A percentile compares a stretch with the other conserved stretches of the same genome.
Conservation (phyloP, 805 yeast genomes). For the Teunomyces cretensis region DNA sequence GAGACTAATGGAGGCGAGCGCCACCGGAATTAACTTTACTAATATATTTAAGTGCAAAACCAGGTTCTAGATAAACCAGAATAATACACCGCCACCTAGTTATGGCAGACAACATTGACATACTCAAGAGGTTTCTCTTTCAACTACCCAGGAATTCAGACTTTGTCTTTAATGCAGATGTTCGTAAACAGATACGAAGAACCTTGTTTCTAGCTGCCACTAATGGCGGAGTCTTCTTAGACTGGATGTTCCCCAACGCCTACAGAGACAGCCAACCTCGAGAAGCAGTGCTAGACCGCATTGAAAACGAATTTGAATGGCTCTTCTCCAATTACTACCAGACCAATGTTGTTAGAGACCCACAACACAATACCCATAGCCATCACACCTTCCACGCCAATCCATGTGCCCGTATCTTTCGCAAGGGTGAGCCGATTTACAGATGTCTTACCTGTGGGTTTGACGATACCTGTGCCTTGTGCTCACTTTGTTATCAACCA, state of each 20-base stretch:
- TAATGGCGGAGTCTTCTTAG: constrained; percentile 37
- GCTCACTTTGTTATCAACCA: constrained; percentile 71
- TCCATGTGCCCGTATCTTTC: constrained; percentile 72
- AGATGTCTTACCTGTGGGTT: constrained; percentile 73
- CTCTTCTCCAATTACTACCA: constrained; percentile 29
- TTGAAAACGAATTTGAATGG: constrained; percentile 33
- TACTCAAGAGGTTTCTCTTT: constrained; percentile 32
- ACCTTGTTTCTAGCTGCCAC: constrained; percentile 46
- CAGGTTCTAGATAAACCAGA: not conserved
- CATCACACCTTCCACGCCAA: constrained; percentile 52
- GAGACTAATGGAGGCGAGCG: not conserved
- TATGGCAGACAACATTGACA: constrained; percentile 5
- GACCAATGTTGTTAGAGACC: constrained; percentile 14
- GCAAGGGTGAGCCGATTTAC: constrained; percentile 79
- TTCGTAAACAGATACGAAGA: constrained; percentile 35
- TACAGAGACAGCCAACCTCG: constrained; percentile 7
- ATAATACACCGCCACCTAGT: not conserved
- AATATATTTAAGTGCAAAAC: not conserved
- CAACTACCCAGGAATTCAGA: constrained; percentile 35
- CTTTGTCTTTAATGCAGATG: constrained; percentile 28
- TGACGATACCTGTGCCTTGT: constrained; percentile 83
- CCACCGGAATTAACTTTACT: not conserved
- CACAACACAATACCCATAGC: constrained; percentile 20
- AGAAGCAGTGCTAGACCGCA: constrained; percentile 2
- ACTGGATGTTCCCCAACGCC: constrained; percentile 38